phyloP scores from a whole-genome alignment of 2,329 filamentous ascomycete genomes.

The Nemania serpens region DNA sequence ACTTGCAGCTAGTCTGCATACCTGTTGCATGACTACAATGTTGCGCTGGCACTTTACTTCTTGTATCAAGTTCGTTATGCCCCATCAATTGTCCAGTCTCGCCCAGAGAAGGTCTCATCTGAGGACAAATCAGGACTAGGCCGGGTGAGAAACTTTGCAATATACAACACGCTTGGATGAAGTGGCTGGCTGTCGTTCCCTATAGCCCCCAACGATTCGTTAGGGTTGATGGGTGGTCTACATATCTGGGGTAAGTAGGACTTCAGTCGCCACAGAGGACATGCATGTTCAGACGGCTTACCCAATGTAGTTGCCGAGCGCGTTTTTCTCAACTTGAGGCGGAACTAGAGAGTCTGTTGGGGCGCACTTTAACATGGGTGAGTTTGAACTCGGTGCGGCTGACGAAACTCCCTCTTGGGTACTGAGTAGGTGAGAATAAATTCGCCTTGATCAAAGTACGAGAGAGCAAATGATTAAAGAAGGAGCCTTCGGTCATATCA shows the following conservation, averaged over 20 bases:
- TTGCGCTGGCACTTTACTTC: slow-evolving; percentile 41
- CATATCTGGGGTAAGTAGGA: not conserved
- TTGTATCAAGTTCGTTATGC: slow-evolving; percentile 30
- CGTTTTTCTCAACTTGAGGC: not conserved
- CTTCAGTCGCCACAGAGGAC: slow-evolving; percentile 21
- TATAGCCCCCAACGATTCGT: slow-evolving; percentile 15
- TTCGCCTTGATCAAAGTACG: slow-evolving; percentile 21
- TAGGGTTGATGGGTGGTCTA: slow-evolving; percentile 10
- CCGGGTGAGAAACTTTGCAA: slow-evolving; percentile 12
- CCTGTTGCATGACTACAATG: slow-evolving; percentile 36
- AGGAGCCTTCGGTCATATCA: no score
- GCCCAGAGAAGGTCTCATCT: slow-evolving; percentile 5
- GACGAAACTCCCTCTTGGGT: slow-evolving; percentile 25
- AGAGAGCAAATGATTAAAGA: no score
- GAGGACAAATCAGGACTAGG: not conserved
- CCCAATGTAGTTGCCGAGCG: slow-evolving; percentile 6
- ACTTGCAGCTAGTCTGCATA: slow-evolving; percentile 36
- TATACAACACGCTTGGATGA: slow-evolving; percentile 26
- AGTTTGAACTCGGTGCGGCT: slow-evolving; percentile 25
- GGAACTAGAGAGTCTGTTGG: slow-evolving; percentile 4
- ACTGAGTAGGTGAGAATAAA: slow-evolving; percentile 31
- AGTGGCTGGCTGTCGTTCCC: slow-evolving; percentile 5
- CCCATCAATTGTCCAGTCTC: slow-evolving; percentile 21
- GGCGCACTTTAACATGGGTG: not conserved
- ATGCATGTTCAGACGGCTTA: slow-evolving; percentile 11